Conservation (phyloP, 1,284 basidiomycete species). For the Peniophora sp. region DNA sequence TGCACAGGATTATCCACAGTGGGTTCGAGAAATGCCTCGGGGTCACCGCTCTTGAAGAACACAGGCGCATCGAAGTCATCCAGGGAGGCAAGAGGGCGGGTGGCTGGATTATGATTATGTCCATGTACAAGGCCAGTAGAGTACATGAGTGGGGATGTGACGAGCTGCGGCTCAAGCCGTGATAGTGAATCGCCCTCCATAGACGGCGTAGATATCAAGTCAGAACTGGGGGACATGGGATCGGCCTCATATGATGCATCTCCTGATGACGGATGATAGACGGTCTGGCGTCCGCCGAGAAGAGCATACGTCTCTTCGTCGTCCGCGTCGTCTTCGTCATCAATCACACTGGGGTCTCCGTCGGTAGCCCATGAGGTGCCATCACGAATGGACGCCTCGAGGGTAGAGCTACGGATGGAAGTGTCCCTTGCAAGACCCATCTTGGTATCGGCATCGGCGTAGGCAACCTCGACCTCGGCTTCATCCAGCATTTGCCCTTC, state of each 20-base stretch:
- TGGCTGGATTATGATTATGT: not conserved
- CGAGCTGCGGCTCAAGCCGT: not conserved
- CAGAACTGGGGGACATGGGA: slow-evolving; percentile 10
- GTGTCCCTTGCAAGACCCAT: not conserved
- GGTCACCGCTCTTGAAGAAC: too few species aligned
- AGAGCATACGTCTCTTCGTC: not conserved
- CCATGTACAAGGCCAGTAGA: not conserved
- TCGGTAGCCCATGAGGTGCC: too few species aligned
- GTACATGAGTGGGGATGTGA: not conserved
- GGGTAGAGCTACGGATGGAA: not conserved
- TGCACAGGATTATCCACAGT: too few species aligned
- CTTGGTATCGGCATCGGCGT: slow-evolving; percentile 9
- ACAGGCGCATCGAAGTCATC: too few species aligned
- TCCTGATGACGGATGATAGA: not conserved
- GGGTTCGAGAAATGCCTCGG: too few species aligned
- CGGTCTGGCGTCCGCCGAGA: not conserved
- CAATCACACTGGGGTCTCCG: not conserved
- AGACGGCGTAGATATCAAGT: slow-evolving; percentile 10
- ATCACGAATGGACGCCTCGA: too few species aligned
- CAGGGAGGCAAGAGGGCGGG: not conserved
- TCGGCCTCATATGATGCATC: slow-evolving; percentile 1
- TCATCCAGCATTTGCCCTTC: slow-evolving; percentile 19
- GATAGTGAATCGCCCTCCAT: not conserved
- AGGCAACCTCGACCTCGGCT: slow-evolving; percentile 17
- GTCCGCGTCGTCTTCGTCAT: not conserved